phyloP scores from a whole-genome alignment of 306 rosid genomes.

The Prunus salicina region DNA sequence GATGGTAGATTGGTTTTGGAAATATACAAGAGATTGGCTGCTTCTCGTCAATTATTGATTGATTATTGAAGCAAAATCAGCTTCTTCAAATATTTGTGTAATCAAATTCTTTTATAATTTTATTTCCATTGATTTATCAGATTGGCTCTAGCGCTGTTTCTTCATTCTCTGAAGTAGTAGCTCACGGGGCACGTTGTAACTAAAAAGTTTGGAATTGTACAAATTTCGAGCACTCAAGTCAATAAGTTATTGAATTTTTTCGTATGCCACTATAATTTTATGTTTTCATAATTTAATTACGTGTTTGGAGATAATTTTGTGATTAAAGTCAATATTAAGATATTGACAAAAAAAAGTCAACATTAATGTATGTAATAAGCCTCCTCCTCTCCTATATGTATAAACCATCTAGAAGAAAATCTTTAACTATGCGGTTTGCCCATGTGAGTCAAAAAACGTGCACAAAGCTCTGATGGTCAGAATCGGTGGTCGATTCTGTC shows the following conservation, averaged over 20 bases:
- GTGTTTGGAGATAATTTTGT: too few species aligned
- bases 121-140: background rate
- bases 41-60: constrained; percentile 20
- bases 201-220: background rate
- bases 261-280: background rate
- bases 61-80: background rate
- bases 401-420: too few species aligned
- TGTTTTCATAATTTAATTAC: background rate
- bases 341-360: too few species aligned
- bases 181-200: background rate
- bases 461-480: too few species aligned
- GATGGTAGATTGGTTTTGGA: constrained; percentile 34
- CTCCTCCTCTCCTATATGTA: too few species aligned
- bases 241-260: background rate
- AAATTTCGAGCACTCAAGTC: background rate
- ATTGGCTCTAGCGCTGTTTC: too few species aligned
- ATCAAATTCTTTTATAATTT: background rate
- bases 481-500: too few species aligned
- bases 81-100: background rate
- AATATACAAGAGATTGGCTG: constrained; percentile 37
- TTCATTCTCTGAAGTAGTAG: too few species aligned
- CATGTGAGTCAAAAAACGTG: too few species aligned
- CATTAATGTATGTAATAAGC: too few species aligned
- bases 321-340: too few species aligned
- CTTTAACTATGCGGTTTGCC: too few species aligned